Evolutionary conservation across 371 early-diverging fungal species (phyloP).

Genomic region (Mucor sp.): DNA sequence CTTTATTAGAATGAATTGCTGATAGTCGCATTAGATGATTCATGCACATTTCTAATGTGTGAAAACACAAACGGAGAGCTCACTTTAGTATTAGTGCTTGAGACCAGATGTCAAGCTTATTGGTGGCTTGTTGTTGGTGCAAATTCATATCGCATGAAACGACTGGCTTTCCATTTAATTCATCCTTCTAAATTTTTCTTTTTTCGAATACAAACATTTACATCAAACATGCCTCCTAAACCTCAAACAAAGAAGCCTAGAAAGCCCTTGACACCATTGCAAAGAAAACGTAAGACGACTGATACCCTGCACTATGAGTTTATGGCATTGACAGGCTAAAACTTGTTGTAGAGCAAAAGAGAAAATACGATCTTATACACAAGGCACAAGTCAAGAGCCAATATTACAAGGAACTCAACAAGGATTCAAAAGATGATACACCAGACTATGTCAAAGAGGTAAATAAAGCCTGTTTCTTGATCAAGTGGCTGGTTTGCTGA

Average conservation of each 20-base stretch:
- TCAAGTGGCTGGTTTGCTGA: neutral
- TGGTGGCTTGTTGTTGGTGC: constrained; percentile 12
- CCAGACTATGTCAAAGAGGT: constrained; percentile 58
- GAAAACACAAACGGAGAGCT: too few species aligned
- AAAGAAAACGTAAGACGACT: constrained; percentile 24
- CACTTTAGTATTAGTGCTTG: too few species aligned
- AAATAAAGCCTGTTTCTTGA: neutral
- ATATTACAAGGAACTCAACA: constrained; percentile 52
- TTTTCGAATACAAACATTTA: neutral
- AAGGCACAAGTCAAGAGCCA: constrained; percentile 64
- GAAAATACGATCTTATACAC: constrained; percentile 61
- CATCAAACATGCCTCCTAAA: constrained; percentile 23
- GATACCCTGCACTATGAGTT: neutral
- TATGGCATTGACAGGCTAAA: neutral
- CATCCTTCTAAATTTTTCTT: constrained; percentile 1
- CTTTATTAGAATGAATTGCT: neutral
- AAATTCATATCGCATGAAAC: constrained; percentile 3
- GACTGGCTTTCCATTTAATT: neutral
- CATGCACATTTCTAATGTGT: too few species aligned
- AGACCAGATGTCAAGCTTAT: neutral
- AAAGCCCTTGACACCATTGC: constrained; percentile 32
- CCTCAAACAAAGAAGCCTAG: constrained; percentile 13
- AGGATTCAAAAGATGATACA: constrained; percentile 36
- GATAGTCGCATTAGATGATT: too few species aligned
- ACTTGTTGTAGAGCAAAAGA: constrained; percentile 46